Base-by-base conservation (phyloP, 1,284 basidiomycete species). In the Apiotrichum sp. region DNA sequence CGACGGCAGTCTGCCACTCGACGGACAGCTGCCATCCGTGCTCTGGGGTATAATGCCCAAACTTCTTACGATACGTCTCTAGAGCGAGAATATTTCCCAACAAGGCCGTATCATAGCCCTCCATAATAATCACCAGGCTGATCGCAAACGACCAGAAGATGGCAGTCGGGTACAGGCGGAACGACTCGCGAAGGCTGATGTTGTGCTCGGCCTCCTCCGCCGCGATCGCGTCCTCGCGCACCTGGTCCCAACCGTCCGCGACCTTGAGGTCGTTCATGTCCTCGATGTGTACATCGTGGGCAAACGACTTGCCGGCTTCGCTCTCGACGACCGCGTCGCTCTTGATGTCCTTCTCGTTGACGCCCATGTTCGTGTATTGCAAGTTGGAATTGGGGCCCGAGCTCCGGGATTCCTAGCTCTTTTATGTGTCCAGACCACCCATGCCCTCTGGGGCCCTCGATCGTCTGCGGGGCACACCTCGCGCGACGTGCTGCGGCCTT, bases 1-100 rank as follows among this genome's bases (percentile, higher is more conserved):
- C 47, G 11, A 67, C 47, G 10, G 55, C 65, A n/a, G 58, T 52
- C 53, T 67, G 65, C 67, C 67, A 69, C 9, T 58, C 45, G 4
- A 64, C 51, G 10, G 56, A 42, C 32, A 68, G 55, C 56, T 67
- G 64, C 47, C 59, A 67, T 14, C 61, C 61, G 13, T 47, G 11
- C 7, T 39, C 43, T 10, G 40, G 13, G 22, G 35, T 43, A 31
- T 34, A 49, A n/a, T 33, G 22, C 10, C 60, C 60, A 31, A 56
- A 62, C 54, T 58, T 58, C 38, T 58, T 31, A 33, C 60, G 60
- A 50, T 58, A 62, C 38, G 49, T 44, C 1, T 49, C 46, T 3
- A 62, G 52, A 14, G 50, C 60, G 3, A 58, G 42, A 4, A 58
- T 41, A 38, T 48, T 56, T 7, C 51, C 53, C 7, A 62, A 46